These are phyloP conservation scores for Rhizoclosmatium globosum DNA, from an alignment of 192 early-diverging fungal species.

Conservation along the genomic window DNA sequence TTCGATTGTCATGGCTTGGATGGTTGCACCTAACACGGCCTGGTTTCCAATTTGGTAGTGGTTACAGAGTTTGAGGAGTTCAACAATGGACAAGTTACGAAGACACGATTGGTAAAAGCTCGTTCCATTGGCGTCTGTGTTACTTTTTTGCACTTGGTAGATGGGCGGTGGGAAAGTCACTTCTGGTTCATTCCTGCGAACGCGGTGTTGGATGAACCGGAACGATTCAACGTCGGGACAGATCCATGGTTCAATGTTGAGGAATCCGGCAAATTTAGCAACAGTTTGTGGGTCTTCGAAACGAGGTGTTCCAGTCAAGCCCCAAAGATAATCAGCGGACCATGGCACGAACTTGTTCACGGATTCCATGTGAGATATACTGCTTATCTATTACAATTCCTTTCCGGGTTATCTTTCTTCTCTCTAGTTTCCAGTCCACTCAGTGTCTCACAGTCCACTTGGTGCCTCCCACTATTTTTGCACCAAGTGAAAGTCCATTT, in stretches of 20 bases:
- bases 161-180: constrained; percentile 12
- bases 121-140: constrained; percentile 15
- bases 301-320: constrained; percentile 1
- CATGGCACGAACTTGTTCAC: not conserved
- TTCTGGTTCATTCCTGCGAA: constrained; percentile 16
- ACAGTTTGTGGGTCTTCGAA: not conserved
- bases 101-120: constrained; percentile 12
- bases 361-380: not conserved
- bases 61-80: constrained; percentile 20
- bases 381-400: too few relatives aligned
- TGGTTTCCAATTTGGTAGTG: constrained; percentile 19
- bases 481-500: too few relatives aligned
- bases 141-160: not conserved
- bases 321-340: constrained; percentile 11
- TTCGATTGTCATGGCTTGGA: constrained; percentile 13
- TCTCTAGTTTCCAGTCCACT: too few relatives aligned
- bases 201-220: constrained; percentile 20
- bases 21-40: not conserved
- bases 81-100: not conserved
- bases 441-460: too few relatives aligned
- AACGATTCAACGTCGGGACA: not conserved
- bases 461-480: too few relatives aligned
- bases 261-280: not conserved
- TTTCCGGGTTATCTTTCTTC: too few relatives aligned
- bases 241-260: constrained; percentile 1